Evolutionary conservation across 176 grass and related monocot genomes (phyloP).

Genomic region (Phoenix roebelenii): DNA sequence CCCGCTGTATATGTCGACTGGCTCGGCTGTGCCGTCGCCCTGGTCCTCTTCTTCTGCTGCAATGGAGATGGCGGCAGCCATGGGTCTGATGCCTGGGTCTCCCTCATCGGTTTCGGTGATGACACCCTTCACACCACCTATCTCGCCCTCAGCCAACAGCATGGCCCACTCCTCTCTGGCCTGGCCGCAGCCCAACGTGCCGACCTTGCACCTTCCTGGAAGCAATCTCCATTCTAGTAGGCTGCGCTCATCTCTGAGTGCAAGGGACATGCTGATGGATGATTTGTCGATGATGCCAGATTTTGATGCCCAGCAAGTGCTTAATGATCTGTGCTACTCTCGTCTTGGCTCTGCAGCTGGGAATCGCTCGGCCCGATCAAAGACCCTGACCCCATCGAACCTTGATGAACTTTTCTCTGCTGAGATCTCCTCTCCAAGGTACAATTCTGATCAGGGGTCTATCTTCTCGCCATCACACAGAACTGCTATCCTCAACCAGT

Average conservation of each 20-base stretch:
- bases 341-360: slow-evolving; percentile 39
- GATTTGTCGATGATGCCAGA: slow-evolving; percentile 26
- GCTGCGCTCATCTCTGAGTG: slow-evolving; percentile 58
- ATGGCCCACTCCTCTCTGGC: slow-evolving; percentile 3
- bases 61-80: slow-evolving; percentile 47
- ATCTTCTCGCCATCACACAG: slow-evolving; percentile 69
- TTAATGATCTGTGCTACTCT: slow-evolving; percentile 42
- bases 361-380: slow-evolving; percentile 29
- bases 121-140: slow-evolving; percentile 39
- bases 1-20: slow-evolving; percentile 57
- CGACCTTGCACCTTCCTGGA: slow-evolving; percentile 35
- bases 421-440: slow-evolving; percentile 65
- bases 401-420: slow-evolving; percentile 76
- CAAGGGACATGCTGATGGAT: slow-evolving; percentile 28
- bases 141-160: slow-evolving; percentile 38
- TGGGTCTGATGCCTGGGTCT: slow-evolving; percentile 41
- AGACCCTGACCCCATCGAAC: slow-evolving; percentile 48
- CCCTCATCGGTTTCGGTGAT: slow-evolving; percentile 20
- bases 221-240: slow-evolving; percentile 16
- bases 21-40: slow-evolving; percentile 56
- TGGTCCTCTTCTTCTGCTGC: slow-evolving; percentile 27
- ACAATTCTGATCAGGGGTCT: slow-evolving; percentile 55
- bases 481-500: slow-evolving; percentile 62
- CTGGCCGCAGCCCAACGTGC: slow-evolving; percentile 38
- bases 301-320: slow-evolving; percentile 40